Base-by-base conservation (phyloP, 2,329 filamentous ascomycete species). In the Fusarium sp. region DNA sequence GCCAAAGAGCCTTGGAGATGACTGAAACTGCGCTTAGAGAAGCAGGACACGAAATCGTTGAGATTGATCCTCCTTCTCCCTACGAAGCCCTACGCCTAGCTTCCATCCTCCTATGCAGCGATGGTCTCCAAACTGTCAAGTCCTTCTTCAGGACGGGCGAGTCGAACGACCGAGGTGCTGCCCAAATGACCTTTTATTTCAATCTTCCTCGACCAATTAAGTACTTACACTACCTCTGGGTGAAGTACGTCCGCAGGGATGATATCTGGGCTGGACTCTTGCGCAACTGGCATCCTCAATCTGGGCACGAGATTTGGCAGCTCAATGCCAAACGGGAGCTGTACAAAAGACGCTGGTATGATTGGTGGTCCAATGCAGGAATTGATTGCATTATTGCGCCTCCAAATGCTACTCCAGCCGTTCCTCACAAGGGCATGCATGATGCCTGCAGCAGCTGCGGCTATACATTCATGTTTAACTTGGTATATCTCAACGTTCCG, bases 391-490 rank as follows among this genome's bases (percentile, higher is more conserved):
- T 98, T 71, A 81, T 98, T 34, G 90, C 92, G 12, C 92, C 92
- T n/a, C 94, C 91, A 0, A 97, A 98, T 78, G 94, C 95, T 0
- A 97, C 94, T 1, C 94, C 95, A 2, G 95, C 95, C 1, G 88
- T 97, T 6, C 94, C 94, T 1, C 94, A 97, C 77, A 89, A 90
- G 49, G 94, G 90, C 1, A 98, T 97, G 94, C 88, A 89, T 72
- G 90, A 95, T 74, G 93, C 93, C 5, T 90, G 96, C 46, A 92
- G 91, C 68, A 93, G 91, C 72, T 98, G 95, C 75, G 94, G 94
- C 2, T 98, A 98, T 77, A 98, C 95, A 0, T 97, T 98, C 78
- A 81, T 97, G 59, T 98, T 96, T 83, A 98, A 98, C 75, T 72
- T 98, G 76, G 91, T 92, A 82, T 80, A 88, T 82, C 9, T 53